Base-by-base conservation (phyloP, 2,329 filamentous ascomycete species). In the Zasmidium citrigriseum region DNA sequence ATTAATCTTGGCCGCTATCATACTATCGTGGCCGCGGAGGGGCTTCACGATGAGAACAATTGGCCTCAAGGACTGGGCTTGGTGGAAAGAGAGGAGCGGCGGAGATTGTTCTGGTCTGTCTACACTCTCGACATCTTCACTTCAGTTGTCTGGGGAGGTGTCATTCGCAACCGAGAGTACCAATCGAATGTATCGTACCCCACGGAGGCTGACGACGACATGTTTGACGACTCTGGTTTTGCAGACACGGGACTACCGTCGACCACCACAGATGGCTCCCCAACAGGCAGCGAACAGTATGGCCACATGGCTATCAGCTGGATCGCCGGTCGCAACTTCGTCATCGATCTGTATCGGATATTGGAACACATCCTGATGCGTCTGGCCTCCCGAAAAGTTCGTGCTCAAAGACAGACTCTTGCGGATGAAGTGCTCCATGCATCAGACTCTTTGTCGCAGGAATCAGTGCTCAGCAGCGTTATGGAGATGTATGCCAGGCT, bases 241-340 rank as follows among this genome's bases (percentile, higher is more conserved):
- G 20, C 54, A 60, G 44, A 70, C 23, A 46, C 34, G 10, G 27
- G 27, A n/a, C n/a, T n/a, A n/a, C n/a, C n/a, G n/a, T n/a, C n/a
- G n/a, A n/a, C n/a, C n/a, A n/a, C n/a, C n/a, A n/a, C n/a, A n/a
- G n/a, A n/a, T n/a, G 9, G 11, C 11, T 12, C 11, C 18, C 11
- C 14, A 9, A 21, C 46, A 22, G 22, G 10, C 46, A 52, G n/a
- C 34, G 46, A 24, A 51, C 57, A 21, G 11, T 20, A 27, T 55
- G 34, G 46, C 21, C 10, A 7, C 14, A 25, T n/a, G 24, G 52
- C 18, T 9, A 49, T 54, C 22, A 73, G 72, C 55, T 84, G 82
- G 82, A 67, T 84, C 9, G 75, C 75, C 44, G 82, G 82, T 16
- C 83, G 81, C 80, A 84, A 84, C 67, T 82, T 82, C 56, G 81